Evolutionary conservation across 2,329 filamentous ascomycete genomes (phyloP), one percentile per base, ranked within the genome.

Genomic region (Fusarium sp.): DNA sequence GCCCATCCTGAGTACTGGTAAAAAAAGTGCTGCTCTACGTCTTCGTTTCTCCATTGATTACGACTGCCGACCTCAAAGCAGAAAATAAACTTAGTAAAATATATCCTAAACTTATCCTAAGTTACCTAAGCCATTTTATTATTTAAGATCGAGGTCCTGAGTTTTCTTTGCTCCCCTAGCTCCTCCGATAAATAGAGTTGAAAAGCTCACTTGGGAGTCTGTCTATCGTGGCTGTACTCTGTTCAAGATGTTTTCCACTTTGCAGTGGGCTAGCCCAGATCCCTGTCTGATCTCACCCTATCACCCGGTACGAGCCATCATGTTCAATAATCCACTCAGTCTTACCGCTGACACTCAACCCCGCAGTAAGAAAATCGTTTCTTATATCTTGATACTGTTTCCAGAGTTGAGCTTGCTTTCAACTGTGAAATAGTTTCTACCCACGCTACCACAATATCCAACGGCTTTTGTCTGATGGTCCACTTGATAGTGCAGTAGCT

Each of bases 381-480:
- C 8, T n/a, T 6, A 22, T 8, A 2, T 16, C 26, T 16, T 16
- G 0, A n/a, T n/a, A n/a, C 14, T 8, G 0, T 16, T 30, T 48
- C 7, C 0, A 30, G 5, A 48, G 7, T 13, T 6, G 3, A 16
- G 28, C 10, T n/a, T 30, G 13, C 7, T 30, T 12, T 30, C 3
- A 0, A 4, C 45, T 3, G 28, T 16, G 28, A n/a, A 16, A 8
- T 12, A 30, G 11, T 3, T 6, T 10, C 5, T 3, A 9, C 7
- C 1, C 7, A 5, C 7, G 7, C 13, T 30, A 5, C 11, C 2
- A 31, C 0, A 13, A 18, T 31, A 7, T 4, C 2, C 22, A n/a
- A 11, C 7, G 2, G 15, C 28, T 13, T 31, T 10, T 31, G 11
- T n/a, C 15, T 18, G 5, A 13, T n/a, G 22, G 1, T 18, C 22